These are phyloP conservation scores for Cystobasidium sp. DNA, from an alignment of 1,284 basidiomycete species.

Conservation along the genomic window DNA sequence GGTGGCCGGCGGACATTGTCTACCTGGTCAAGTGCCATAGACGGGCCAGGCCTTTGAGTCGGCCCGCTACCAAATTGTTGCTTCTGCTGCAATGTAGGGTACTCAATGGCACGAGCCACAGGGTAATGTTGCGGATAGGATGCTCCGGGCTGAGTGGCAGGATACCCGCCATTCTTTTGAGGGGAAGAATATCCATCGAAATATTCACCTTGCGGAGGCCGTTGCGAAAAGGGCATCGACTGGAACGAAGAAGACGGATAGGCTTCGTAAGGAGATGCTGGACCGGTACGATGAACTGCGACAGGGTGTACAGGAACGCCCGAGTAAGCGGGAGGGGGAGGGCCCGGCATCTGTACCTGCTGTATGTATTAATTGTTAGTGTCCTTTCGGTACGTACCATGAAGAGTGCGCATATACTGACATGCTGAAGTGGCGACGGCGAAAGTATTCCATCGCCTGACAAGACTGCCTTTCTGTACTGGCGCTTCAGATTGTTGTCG, in stretches of 20 bases:
- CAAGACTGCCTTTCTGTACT: constrained; percentile 39
- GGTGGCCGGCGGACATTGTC: constrained; percentile 43
- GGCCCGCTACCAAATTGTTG: constrained; percentile 6
- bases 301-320: constrained; percentile 47
- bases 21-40: constrained; percentile 3
- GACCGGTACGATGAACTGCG: constrained; percentile 48
- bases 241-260: constrained; percentile 43
- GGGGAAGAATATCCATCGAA: constrained; percentile 30
- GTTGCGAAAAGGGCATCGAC: constrained; percentile 7
- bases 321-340: constrained; percentile 20
- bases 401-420: background rate
- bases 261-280: constrained; percentile 47
- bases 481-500: constrained; percentile 21
- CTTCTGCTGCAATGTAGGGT: constrained; percentile 67
- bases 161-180: constrained; percentile 10
- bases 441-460: constrained; percentile 30
- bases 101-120: constrained; percentile 67
- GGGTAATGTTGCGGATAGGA: constrained; percentile 35
- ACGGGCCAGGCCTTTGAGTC: constrained; percentile 17
- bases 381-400: background rate
- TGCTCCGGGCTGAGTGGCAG: constrained; percentile 18
- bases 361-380: background rate
- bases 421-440: background rate
- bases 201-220: constrained; percentile 13
- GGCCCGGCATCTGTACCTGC: constrained; percentile 25